Evolutionary conservation across 805 yeast species (phyloP).

Genomic region (Yamadazyma akitaensis): DNA sequence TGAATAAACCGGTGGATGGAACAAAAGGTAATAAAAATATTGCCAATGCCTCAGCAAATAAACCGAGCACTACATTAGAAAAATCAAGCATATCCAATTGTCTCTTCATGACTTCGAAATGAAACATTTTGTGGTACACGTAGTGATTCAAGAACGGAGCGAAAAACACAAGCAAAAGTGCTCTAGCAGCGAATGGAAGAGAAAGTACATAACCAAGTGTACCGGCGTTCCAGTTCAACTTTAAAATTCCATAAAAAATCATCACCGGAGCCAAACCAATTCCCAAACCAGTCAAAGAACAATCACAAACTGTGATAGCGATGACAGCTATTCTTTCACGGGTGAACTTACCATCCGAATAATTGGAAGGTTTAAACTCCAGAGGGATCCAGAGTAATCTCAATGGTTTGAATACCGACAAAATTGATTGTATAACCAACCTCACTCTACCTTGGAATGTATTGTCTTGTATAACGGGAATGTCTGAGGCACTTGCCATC

Average conservation of each 20-base stretch:
- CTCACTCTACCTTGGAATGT: background rate
- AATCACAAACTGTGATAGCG: constrained; percentile 47
- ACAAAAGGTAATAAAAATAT: constrained; percentile 33
- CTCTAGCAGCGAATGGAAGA: constrained; percentile 46
- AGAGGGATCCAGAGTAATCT: constrained; percentile 52
- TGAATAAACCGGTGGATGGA: constrained; percentile 23
- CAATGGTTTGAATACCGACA: constrained; percentile 44
- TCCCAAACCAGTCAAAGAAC: constrained; percentile 26
- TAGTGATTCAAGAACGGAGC: constrained; percentile 48
- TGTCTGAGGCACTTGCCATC: background rate
- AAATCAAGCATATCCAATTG: constrained; percentile 55
- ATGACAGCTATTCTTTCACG: constrained; percentile 40
- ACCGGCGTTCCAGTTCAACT: constrained; percentile 52
- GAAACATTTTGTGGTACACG: constrained; percentile 27
- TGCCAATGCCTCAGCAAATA: constrained; percentile 39
- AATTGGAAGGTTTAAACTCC: constrained; percentile 21
- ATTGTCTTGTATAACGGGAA: background rate
- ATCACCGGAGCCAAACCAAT: constrained; percentile 28
- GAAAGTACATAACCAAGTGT: constrained; percentile 58
- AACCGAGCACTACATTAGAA: constrained; percentile 31
- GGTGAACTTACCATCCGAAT: constrained; percentile 15
- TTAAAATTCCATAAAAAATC: constrained; percentile 51
- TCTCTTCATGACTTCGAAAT: constrained; percentile 30
- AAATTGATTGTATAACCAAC: background rate
- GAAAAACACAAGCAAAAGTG: constrained; percentile 45